Evolutionary conservation across 31 red algal species (phyloP), one percentile per base, ranked within the genome.

Genomic region (Odonthalia washingtoniensis): DNA sequence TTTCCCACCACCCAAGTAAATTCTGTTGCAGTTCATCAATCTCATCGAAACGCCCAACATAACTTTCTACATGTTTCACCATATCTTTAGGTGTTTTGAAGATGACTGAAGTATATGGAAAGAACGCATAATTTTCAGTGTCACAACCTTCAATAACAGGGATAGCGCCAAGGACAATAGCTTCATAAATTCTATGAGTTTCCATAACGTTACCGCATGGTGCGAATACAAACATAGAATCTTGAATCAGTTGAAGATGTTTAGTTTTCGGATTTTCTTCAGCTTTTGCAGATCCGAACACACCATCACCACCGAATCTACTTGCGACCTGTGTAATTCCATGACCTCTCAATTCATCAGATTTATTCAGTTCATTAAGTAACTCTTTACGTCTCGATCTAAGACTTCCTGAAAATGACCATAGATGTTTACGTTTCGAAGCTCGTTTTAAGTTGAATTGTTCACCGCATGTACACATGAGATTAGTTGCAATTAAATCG

Each of bases 201-300:
- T 93, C 91, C 84, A 82, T 82, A n/a, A 76, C 91, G 70, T 93
- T 93, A 37, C 91, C 91, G 57, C 91, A 93, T 21, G 91, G 91
- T 45, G 79, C 77, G 49, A 88, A 93, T 17, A 87, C 91, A 74
- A 93, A 83, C 62, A 66, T n/a, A 35, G 78, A 83, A 2, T 82
- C 64, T 0, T 77, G 69, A 76, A 88, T 88, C 46, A 52, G 39
- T 24, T 65, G 36, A 31, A 93, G 84, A 57, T 88, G 88, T 9
- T 43, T 46, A 4, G 45, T 82, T 40, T 93, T 93, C 1, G 91
- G 91, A 39, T 88, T 78, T 1, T 72, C 35, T 2, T 4, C 67
- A 0, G 3, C 5, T 12, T 70, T 63, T n/a, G n/a, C n/a, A n/a
- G n/a, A n/a, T 16, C 80, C 76, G 27, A 88, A 88, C 52, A 30